These are phyloP conservation scores for Daedaleopsis nitida DNA, from an alignment of 768 basidiomycete species.

Conservation along the genomic window DNA sequence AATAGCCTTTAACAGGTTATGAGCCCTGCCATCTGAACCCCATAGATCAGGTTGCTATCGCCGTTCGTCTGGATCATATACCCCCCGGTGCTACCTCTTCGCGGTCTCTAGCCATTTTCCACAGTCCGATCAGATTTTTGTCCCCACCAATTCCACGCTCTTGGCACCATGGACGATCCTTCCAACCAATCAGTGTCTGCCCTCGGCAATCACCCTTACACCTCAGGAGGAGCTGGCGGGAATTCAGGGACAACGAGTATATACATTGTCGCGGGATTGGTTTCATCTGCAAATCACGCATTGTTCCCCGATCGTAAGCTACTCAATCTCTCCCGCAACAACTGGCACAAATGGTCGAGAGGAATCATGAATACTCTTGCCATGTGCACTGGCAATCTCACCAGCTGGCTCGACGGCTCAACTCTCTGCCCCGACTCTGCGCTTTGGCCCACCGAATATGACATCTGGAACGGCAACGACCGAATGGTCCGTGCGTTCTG, in stretches of 20 bases:
- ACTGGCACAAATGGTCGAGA: background rate
- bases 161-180: too few relatives aligned
- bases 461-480: background rate
- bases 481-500: background rate
- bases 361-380: background rate
- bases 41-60: too few relatives aligned
- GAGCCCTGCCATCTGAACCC: too few relatives aligned
- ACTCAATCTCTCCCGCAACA: background rate
- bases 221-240: too few relatives aligned
- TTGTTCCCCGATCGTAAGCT: background rate
- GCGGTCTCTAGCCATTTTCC: too few relatives aligned
- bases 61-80: too few relatives aligned
- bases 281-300: background rate
- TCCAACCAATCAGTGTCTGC: too few relatives aligned
- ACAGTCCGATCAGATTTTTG: too few relatives aligned
- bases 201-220: too few relatives aligned
- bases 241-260: background rate
- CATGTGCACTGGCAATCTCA: conserved; percentile 1
- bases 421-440: background rate
- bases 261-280: background rate
- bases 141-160: too few relatives aligned
- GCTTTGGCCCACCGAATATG: background rate
- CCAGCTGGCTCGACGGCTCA: background rate
- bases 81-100: too few relatives aligned
- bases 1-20: too few relatives aligned